Conservation (phyloP, 805 yeast species). For the Dipodascopsis uninucleata region DNA sequence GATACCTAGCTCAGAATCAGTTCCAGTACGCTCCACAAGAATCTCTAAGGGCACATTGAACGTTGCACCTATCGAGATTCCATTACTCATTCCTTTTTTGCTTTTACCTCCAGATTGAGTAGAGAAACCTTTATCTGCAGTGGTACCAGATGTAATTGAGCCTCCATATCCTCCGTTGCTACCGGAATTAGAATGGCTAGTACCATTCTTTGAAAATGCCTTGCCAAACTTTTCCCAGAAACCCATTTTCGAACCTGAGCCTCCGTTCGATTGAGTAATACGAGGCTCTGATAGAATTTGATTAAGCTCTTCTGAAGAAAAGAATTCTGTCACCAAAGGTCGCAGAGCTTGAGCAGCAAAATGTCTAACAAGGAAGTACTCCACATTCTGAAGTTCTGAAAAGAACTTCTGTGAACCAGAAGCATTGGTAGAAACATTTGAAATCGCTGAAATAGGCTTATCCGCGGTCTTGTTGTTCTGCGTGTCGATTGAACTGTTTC, state of each 20-base stretch:
- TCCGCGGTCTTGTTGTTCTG: slow-evolving; percentile 1
- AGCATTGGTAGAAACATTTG: slow-evolving; percentile 1
- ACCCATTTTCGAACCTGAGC: slow-evolving; percentile 38
- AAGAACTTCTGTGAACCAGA: slow-evolving; percentile 23
- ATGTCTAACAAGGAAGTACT: slow-evolving; percentile 57
- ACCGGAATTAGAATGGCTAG: slow-evolving; percentile 12
- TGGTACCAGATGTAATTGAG: slow-evolving; percentile 33
- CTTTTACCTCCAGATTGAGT: slow-evolving; percentile 18
- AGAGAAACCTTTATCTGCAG: slow-evolving; percentile 21
- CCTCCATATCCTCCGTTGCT: slow-evolving; percentile 1
- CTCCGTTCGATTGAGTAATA: slow-evolving; percentile 1
- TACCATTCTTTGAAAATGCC: slow-evolving; percentile 35
- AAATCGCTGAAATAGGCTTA: slow-evolving; percentile 9
- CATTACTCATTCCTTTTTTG: slow-evolving; percentile 27
- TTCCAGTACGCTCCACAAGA: slow-evolving; percentile 67
- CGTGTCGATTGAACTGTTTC: not conserved
- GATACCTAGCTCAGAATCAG: slow-evolving; percentile 77
- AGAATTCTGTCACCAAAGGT: slow-evolving; percentile 35
- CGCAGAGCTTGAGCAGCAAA: slow-evolving; percentile 50
- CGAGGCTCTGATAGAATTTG: slow-evolving; percentile 33
- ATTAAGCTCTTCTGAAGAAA: slow-evolving; percentile 40
- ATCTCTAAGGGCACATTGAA: slow-evolving; percentile 76
- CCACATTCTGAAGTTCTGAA: slow-evolving; percentile 47
- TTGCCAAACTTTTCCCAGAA: slow-evolving; percentile 49
- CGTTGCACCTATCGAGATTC: slow-evolving; percentile 4